These are phyloP conservation scores for Heliamphora pulchella DNA, from an alignment of 179 eudicot genomes.

Conservation along the genomic window DNA sequence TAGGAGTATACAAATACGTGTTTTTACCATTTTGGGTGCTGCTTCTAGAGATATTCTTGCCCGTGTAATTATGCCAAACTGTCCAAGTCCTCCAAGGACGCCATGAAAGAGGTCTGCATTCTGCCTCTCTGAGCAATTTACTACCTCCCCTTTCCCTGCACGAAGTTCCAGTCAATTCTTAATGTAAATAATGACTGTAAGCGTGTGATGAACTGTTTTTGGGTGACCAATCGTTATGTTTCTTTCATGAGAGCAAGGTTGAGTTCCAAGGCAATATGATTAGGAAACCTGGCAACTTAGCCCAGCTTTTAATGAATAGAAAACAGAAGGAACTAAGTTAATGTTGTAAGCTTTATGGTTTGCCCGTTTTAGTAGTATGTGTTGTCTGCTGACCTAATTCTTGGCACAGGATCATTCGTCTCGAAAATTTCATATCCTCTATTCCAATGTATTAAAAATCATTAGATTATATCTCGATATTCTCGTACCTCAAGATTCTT, in stretches of 20 bases:
- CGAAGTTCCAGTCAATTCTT: slow-evolving; percentile 6
- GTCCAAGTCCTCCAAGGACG: slow-evolving; percentile 90
- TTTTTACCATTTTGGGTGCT: slow-evolving; percentile 57
- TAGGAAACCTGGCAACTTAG: slow-evolving; percentile 9
- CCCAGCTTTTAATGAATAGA: neutral
- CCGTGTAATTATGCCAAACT: slow-evolving; percentile 77
- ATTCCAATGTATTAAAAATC: too few species aligned
- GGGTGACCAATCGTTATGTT: slow-evolving; percentile 6
- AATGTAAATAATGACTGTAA: neutral
- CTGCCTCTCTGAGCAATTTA: slow-evolving; percentile 58
- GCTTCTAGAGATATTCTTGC: slow-evolving; percentile 72
- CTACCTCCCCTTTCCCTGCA: slow-evolving; percentile 77
- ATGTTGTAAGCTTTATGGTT: slow-evolving; percentile 10
- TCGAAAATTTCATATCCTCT: too few species aligned
- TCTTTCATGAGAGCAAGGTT: slow-evolving; percentile 18
- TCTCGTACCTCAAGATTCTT: too few species aligned
- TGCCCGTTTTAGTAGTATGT: slow-evolving; percentile 4
- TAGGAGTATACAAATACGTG: neutral
- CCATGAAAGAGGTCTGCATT: slow-evolving; percentile 72
- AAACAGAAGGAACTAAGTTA: slow-evolving; percentile 2
- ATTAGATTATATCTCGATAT: too few species aligned
- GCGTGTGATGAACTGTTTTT: neutral
- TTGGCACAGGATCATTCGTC: too few species aligned
- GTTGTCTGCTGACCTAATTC: neutral
- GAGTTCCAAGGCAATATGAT: slow-evolving; percentile 9